phyloP scores from a whole-genome alignment of 208 protist species.

The Leishmania gerbilli region DNA sequence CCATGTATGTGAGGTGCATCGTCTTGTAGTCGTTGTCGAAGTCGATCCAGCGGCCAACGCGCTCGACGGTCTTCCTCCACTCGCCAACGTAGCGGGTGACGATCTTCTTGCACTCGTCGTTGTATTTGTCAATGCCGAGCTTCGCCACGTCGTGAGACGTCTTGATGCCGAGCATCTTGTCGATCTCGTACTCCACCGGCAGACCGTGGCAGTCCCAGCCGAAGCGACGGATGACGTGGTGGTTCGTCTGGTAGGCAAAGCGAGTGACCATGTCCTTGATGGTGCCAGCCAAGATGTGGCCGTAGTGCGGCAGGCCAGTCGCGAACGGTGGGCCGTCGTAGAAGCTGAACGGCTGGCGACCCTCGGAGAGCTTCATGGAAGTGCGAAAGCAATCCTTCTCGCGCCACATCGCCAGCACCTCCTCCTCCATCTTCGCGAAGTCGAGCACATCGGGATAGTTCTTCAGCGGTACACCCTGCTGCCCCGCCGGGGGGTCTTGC shows the following conservation, averaged over 20 bases:
- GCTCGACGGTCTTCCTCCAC: conserved; percentile 96
- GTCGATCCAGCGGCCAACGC: conserved; percentile 99
- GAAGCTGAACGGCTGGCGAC: conserved; percentile 92
- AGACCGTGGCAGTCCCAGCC: conserved; percentile 99
- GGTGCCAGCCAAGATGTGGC: conserved; percentile 99
- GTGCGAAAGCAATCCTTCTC: conserved; percentile 97
- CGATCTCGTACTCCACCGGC: conserved; percentile 99
- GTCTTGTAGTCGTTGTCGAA: conserved; percentile 99
- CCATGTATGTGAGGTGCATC: conserved; percentile 99
- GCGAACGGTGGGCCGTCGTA: conserved; percentile 99
- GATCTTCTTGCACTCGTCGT: conserved; percentile 97
- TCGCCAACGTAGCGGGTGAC: conserved; percentile 99
- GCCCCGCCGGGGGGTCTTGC: conserved; percentile 18
- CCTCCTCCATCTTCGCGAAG: conserved; percentile 95
- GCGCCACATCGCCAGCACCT: conserved; percentile 95
- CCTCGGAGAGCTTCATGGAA: conserved; percentile 94
- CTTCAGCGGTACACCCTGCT: conserved; percentile 24
- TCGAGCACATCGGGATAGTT: conserved; percentile 83
- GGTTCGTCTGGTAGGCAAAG: conserved; percentile 98
- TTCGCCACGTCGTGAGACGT: conserved; percentile 95
- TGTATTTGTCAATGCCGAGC: conserved; percentile 99
- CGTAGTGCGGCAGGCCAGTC: conserved; percentile 99
- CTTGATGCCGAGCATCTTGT: conserved; percentile 96
- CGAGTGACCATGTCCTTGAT: conserved; percentile 99
- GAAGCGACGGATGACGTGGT: conserved; percentile 98